Percentiles rank a stretch among this genome's conserved stretches.
Evolutionary conservation across 1,139 yeast species (phyloP).

Genomic region (Geotrichum macrosporum): DNA sequence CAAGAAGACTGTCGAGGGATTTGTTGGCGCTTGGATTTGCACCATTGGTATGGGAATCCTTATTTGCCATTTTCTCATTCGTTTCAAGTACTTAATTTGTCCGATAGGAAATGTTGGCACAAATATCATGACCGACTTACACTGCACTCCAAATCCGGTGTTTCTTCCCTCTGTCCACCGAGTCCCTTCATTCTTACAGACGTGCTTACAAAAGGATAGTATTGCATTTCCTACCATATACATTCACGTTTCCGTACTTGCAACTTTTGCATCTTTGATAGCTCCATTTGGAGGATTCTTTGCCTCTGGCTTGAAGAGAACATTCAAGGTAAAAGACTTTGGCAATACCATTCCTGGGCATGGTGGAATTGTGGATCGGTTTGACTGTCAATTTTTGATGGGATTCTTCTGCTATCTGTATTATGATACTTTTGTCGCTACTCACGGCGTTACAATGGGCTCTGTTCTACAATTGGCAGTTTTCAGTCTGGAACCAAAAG

Average conservation of each 20-base stretch:
- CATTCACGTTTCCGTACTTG: conserved; percentile 77
- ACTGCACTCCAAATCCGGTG: conserved; percentile 83
- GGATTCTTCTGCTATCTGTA: conserved; percentile 90
- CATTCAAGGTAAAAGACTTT: conserved; percentile 91
- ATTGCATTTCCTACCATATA: conserved; percentile 78
- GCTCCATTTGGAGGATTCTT: conserved; percentile 99
- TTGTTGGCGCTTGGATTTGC: conserved; percentile 94
- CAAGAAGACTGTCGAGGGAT: conserved; percentile 95
- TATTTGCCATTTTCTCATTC: conserved; percentile 59
- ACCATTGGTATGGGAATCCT: conserved; percentile 71
- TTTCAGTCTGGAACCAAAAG: conserved; percentile 61
- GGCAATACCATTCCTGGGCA: conserved; percentile 95
- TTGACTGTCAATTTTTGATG: conserved; percentile 97
- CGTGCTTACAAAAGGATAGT: conserved; percentile 42
- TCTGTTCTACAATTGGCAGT: conserved; percentile 70
- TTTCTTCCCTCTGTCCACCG: conserved; percentile 74
- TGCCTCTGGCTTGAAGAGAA: conserved; percentile 95
- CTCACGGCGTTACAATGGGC: conserved; percentile 61
- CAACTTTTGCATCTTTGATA: conserved; percentile 91
- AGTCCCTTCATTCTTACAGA: conserved; percentile 64
- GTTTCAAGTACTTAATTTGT: conserved; percentile 74
- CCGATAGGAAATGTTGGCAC: conserved; percentile 67
- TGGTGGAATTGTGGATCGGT: conserved; percentile 95
- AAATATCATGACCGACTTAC: conserved; percentile 56
- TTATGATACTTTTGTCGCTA: conserved; percentile 82